Percentiles rank a stretch among this genome's conserved stretches.
phyloP scores from a whole-genome alignment of 441 rosid genomes.

The Arabidopsis hybrid region DNA sequence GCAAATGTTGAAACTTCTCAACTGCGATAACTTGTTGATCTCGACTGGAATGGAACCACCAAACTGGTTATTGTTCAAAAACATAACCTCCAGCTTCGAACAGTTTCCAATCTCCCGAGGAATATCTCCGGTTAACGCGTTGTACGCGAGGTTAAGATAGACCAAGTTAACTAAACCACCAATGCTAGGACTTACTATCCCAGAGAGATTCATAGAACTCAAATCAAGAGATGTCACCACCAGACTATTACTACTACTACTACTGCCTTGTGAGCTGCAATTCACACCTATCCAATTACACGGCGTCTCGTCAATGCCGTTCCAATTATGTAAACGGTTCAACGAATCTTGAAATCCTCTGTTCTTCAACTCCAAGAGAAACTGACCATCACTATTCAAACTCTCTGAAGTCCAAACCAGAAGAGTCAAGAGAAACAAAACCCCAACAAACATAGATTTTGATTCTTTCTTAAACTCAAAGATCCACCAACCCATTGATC shows the following conservation, averaged over 20 bases:
- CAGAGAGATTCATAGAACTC: conserved; percentile 84
- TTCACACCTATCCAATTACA: conserved; percentile 87
- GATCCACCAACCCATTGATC: conserved; percentile 38
- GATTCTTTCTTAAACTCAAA: conserved; percentile 32
- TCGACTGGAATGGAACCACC: conserved; percentile 74
- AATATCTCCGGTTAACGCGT: conserved; percentile 64
- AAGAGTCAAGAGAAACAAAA: conserved; percentile 33
- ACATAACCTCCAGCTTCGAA: conserved; percentile 56
- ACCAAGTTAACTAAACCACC: conserved; percentile 70
- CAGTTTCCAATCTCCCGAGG: conserved; percentile 79
- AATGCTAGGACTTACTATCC: conserved; percentile 66
- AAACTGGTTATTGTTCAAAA: conserved; percentile 77
- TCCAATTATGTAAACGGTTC: conserved; percentile 70
- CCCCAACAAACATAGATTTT: conserved; percentile 22
- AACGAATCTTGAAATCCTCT: conserved; percentile 59
- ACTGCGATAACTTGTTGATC: conserved; percentile 54
- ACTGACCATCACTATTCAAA: conserved; percentile 75
- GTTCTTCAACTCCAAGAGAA: conserved; percentile 73
- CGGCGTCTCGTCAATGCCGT: conserved; percentile 69
- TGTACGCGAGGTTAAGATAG: conserved; percentile 72
- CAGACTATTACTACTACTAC: conserved; percentile 27
- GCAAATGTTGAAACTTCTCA: conserved; percentile 69
- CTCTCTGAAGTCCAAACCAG: conserved; percentile 60
- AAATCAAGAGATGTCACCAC: conserved; percentile 74
- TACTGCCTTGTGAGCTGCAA: conserved; percentile 70